These are phyloP conservation scores for Cutaneotrichosporon cavernicola DNA, from an alignment of 1,284 basidiomycete genomes.

Conservation along the genomic window DNA sequence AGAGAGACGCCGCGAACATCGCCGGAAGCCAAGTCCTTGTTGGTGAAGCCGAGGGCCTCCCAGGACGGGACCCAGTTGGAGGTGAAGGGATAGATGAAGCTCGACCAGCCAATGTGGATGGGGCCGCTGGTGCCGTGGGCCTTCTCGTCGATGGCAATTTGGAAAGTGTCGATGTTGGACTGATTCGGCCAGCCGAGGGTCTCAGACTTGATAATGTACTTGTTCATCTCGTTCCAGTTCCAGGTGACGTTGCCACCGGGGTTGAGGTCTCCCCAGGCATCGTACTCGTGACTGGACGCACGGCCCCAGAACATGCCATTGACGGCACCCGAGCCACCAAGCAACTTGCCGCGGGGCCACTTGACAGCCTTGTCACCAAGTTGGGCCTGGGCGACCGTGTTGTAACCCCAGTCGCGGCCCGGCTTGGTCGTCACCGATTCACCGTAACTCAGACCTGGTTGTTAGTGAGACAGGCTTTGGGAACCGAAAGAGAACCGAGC, in stretches of 20 bases:
- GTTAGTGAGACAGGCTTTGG: not conserved
- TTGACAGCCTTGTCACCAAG: slow-evolving; percentile 28
- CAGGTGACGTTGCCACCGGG: slow-evolving; percentile 43
- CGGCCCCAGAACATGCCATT: slow-evolving; percentile 67
- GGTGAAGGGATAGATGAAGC: slow-evolving; percentile 57
- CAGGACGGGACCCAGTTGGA: slow-evolving; percentile 60
- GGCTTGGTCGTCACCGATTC: slow-evolving; percentile 49
- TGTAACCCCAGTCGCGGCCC: slow-evolving; percentile 65
- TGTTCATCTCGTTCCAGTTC: slow-evolving; percentile 49
- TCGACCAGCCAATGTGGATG: slow-evolving; percentile 52
- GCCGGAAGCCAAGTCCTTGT: slow-evolving; percentile 52
- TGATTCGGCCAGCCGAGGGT: slow-evolving; percentile 51
- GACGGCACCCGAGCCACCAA: slow-evolving; percentile 67
- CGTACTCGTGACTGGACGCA: slow-evolving; percentile 50
- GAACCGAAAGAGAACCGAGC: not conserved
- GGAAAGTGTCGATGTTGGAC: slow-evolving; percentile 44
- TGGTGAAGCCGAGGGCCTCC: slow-evolving; percentile 56
- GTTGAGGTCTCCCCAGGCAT: slow-evolving; percentile 54
- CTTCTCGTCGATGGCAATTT: slow-evolving; percentile 46
- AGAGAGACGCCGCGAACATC: slow-evolving; percentile 51
- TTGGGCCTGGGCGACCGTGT: slow-evolving; percentile 58
- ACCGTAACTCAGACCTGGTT: slow-evolving; percentile 46
- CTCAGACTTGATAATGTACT: slow-evolving; percentile 55
- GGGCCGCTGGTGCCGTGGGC: slow-evolving; percentile 58
- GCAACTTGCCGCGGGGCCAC: slow-evolving; percentile 67